These are phyloP conservation scores for Puccinia coronata DNA, from an alignment of 1,284 basidiomycete species.

Conservation along the genomic window DNA sequence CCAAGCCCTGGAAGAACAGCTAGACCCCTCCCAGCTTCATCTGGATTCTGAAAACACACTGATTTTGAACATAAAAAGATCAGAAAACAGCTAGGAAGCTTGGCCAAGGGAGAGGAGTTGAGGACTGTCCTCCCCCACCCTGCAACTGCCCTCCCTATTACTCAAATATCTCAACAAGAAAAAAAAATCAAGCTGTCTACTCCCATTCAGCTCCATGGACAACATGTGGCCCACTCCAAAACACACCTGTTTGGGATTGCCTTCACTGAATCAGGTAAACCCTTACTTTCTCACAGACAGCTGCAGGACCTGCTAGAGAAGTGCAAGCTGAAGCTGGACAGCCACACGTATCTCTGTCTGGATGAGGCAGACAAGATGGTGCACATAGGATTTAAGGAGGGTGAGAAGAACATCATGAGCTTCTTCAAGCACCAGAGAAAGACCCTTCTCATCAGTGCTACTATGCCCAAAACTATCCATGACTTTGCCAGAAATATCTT, in stretches of 20 bases:
- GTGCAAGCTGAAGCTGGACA: constrained; percentile 82
- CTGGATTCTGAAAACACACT: constrained; percentile 67
- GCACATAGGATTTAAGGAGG: constrained; percentile 97
- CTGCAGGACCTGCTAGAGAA: constrained; percentile 72
- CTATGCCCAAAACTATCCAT: constrained; percentile 98
- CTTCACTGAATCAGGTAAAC: constrained; percentile 62
- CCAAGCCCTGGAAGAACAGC: constrained; percentile 74
- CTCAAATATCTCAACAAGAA: constrained; percentile 76
- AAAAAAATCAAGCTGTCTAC: constrained; percentile 86
- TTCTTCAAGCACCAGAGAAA: constrained; percentile 97
- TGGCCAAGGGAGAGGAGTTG: constrained; percentile 76
- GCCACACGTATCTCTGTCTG: constrained; percentile 81
- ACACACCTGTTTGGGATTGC: constrained; percentile 63
- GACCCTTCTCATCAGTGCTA: constrained; percentile 94
- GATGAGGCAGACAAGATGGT: constrained; percentile 99
- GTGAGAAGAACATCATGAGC: constrained; percentile 96
- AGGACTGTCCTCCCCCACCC: constrained; percentile 95
- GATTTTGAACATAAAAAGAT: constrained; percentile 72
- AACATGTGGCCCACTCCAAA: constrained; percentile 75
- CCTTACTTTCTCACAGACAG: constrained; percentile 60
- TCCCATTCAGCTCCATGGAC: constrained; percentile 95
- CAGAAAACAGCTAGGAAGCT: constrained; percentile 86
- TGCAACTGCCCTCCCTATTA: constrained; percentile 89
- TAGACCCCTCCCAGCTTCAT: constrained; percentile 83
- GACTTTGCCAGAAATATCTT: constrained; percentile 96